phyloP scores from a whole-genome alignment of 352 stramenopile species.

The Phytophthora kernoviae region DNA sequence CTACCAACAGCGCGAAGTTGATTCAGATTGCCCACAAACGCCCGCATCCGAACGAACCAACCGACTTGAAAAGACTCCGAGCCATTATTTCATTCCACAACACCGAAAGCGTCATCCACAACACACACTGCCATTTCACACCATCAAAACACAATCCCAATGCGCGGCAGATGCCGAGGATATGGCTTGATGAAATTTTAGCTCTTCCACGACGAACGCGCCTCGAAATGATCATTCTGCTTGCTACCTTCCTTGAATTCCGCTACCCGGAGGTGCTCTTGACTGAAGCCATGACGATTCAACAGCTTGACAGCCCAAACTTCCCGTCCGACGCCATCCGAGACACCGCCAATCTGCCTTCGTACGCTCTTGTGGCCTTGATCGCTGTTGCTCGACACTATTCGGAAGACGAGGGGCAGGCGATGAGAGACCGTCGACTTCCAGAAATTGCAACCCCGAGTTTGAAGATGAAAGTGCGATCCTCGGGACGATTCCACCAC shows the following conservation, averaged over 20 bases:
- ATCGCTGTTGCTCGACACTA: conserved; percentile 37
- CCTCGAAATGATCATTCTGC: conserved; percentile 42
- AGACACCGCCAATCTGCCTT: conserved; percentile 43
- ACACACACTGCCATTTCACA: conserved; percentile 50
- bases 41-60: conserved; percentile 6
- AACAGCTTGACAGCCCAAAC: conserved; percentile 33
- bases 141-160: conserved; percentile 37
- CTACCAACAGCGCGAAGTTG: conserved; percentile 7
- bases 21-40: conserved; percentile 28
- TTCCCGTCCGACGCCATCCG: conserved; percentile 30
- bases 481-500: conserved; percentile 44
- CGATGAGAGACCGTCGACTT: conserved; percentile 6
- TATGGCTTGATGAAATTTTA: conserved; percentile 39
- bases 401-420: conserved; percentile 29
- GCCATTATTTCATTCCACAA: conserved; percentile 54
- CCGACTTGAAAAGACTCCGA: conserved; percentile 46
- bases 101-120: conserved; percentile 48
- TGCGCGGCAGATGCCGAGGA: conserved; percentile 36
- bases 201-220: conserved; percentile 27
- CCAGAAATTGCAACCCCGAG: conserved; percentile 4
- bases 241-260: conserved; percentile 52
- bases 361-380: conserved; percentile 49
- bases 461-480: conserved; percentile 34
- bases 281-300: conserved; percentile 50
- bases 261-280: conserved; percentile 40